phyloP scores from a whole-genome alignment of 257 asterid species.

The Forsythia suspensa region DNA sequence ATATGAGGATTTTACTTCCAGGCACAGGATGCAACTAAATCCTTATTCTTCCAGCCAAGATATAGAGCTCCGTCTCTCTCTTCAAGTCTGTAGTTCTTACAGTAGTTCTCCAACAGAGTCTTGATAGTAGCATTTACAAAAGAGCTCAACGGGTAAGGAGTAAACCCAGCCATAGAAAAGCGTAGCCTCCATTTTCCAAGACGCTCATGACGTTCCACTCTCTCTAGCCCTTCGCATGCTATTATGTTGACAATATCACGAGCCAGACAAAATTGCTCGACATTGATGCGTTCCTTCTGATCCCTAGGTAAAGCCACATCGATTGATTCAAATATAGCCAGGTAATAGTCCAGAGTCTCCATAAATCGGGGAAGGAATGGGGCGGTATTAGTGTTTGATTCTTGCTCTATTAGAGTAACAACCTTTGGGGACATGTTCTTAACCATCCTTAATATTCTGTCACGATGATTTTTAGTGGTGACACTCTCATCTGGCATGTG shows the following conservation, averaged over 20 bases:
- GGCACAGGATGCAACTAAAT: constrained; percentile 17
- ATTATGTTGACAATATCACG: constrained; percentile 35
- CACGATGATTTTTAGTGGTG: constrained; percentile 28
- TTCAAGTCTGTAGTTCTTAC: constrained; percentile 21
- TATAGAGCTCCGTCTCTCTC: constrained; percentile 26
- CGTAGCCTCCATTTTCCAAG: constrained; percentile 30
- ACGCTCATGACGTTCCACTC: constrained; percentile 38
- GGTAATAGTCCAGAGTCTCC: constrained; percentile 30
- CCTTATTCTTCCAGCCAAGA: constrained; percentile 33
- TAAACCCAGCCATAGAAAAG: constrained; percentile 32
- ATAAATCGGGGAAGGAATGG: constrained; percentile 32
- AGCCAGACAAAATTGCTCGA: constrained; percentile 37
- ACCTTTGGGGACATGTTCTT: constrained; percentile 33
- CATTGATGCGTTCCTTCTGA: constrained; percentile 34
- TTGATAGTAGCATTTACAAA: constrained; percentile 31
- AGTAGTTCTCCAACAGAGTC: constrained; percentile 26
- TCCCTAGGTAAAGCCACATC: constrained; percentile 39
- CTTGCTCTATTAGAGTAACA: constrained; percentile 35
- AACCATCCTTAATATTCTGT: constrained; percentile 32
- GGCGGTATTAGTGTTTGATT: constrained; percentile 29
- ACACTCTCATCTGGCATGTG: constrained; percentile 37
- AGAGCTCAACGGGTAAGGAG: constrained; percentile 30
- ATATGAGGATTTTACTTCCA: constrained; percentile 2
- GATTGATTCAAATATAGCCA: constrained; percentile 32
- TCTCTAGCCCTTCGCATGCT: constrained; percentile 36